These are phyloP conservation scores for Fusarium avenaceum DNA, from an alignment of 2,329 filamentous ascomycete genomes.

Conservation along the genomic window DNA sequence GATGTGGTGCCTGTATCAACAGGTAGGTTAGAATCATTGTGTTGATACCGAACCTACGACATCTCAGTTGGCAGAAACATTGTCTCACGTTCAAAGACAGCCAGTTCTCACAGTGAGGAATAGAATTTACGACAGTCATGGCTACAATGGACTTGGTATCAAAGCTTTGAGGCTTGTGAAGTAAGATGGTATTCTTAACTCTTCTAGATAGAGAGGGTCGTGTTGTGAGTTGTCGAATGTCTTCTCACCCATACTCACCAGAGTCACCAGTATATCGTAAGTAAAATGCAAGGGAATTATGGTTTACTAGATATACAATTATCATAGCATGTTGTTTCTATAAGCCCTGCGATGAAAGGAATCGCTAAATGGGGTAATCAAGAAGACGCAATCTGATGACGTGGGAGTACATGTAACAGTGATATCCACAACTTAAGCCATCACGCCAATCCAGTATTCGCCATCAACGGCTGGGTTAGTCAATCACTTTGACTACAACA, in stretches of 20 bases:
- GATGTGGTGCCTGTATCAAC: background rate
- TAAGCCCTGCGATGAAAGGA: background rate
- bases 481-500: background rate
- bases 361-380: background rate
- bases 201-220: background rate
- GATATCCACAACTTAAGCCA: background rate
- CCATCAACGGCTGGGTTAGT: background rate
- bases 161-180: too few species aligned
- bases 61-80: background rate
- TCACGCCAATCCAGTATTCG: background rate
- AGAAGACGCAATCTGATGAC: constrained; percentile 5
- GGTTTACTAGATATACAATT: background rate
- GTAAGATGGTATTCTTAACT: background rate
- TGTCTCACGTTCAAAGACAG: too few species aligned
- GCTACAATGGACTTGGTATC: too few species aligned
- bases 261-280: background rate
- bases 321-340: background rate
- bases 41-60: background rate
- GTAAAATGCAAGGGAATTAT: background rate
- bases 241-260: background rate
- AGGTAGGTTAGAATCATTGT: background rate
- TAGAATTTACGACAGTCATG: too few species aligned
- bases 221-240: background rate
- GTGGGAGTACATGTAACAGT: background rate
- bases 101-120: too few species aligned